Percentiles rank a stretch among this genome's conserved stretches.
These are phyloP conservation scores for Xanthoconium separans DNA, from an alignment of 1,284 basidiomycete genomes.

Conservation along the genomic window DNA sequence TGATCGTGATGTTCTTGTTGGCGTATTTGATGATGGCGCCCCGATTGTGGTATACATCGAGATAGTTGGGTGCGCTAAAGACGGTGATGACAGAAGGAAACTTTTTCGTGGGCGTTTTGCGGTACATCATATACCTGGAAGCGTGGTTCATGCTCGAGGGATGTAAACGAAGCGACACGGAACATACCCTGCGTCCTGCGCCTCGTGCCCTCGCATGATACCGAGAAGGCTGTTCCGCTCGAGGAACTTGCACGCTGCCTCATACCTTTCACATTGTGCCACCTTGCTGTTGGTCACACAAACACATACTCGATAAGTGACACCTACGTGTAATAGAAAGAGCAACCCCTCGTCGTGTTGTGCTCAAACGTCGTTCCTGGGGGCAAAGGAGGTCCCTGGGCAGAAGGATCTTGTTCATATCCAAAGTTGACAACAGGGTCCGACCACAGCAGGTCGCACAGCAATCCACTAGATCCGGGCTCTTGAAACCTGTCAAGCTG, in stretches of 20 bases:
- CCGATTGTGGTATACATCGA: conserved; percentile 86
- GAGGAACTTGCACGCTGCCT: conserved; percentile 92
- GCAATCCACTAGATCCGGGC: conserved; percentile 88
- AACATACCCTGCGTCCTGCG: conserved; percentile 89
- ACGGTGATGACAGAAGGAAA: conserved; percentile 88
- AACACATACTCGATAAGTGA: neutral
- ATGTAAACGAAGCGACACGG: neutral
- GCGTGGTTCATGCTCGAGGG: conserved; percentile 12
- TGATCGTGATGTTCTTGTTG: conserved; percentile 96
- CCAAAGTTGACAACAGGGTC: conserved; percentile 85
- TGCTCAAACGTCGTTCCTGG: conserved; percentile 70
- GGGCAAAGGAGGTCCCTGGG: conserved; percentile 25
- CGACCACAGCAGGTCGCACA: conserved; percentile 96
- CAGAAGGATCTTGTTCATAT: conserved; percentile 48
- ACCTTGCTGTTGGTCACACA: neutral
- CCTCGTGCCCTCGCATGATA: conserved; percentile 96
- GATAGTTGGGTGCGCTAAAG: conserved; percentile 85
- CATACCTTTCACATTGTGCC: conserved; percentile 56
- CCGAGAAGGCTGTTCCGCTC: conserved; percentile 91
- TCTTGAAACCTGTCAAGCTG: conserved; percentile 92
- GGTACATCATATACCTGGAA: conserved; percentile 66
- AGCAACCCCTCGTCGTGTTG: conserved; percentile 92
- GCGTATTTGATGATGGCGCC: conserved; percentile 97
- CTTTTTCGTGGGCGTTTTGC: conserved; percentile 39
- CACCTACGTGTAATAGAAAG: conserved; percentile 90